Evolutionary conservation across 2,329 filamentous ascomycete genomes (phyloP), one percentile per base, ranked within the genome.

Genomic region (Arthrinium puccinioides): DNA sequence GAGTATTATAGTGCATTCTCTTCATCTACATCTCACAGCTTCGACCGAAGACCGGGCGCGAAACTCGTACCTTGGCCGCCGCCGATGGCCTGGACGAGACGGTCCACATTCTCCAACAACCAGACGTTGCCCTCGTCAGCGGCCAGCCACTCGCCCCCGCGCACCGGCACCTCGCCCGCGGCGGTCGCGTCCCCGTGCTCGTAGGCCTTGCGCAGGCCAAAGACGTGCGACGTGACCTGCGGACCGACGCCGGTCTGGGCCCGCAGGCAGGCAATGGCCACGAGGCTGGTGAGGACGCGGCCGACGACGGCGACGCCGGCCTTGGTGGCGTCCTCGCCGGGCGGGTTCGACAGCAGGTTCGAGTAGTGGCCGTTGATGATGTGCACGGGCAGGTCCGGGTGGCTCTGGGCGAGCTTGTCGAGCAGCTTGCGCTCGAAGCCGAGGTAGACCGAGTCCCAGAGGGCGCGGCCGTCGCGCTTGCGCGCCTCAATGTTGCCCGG

Each of bases 171-270:
- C 33, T 66, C 64, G 38, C 72, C 70, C 35, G 61, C 56, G 25
- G 61, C 70, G 71, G 15, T 64, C 67, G 53, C 54, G 15, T 47
- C 53, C 1, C 81, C 84, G 56, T 87, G 80, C 45, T 84, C 77
- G 36, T 83, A 69, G 1, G 78, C 84, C 65, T 92, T 92, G 41
- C 83, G 63, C 60, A 94, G 55, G 0, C 87, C 87, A 62, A 88
- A 90, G 0, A 92, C 70, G 60, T 94, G 87, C 47, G 81, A 87
- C 14, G 84, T 62, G 10, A 94, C 84, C 66, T 92, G 87, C 1
- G 86, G 87, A 0, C 79, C 87, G 0, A 92, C 87, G 1, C 87
- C 87, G 9, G 82, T 84, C 67, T 92, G 87, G 30, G 86, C 74
- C 4, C 87, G 64, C 56, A 94, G 57, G 51, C 84, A 88, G 5